Evolutionary conservation across 176 grass and related monocot species (phyloP).

Genomic region (Cocos nucifera): DNA sequence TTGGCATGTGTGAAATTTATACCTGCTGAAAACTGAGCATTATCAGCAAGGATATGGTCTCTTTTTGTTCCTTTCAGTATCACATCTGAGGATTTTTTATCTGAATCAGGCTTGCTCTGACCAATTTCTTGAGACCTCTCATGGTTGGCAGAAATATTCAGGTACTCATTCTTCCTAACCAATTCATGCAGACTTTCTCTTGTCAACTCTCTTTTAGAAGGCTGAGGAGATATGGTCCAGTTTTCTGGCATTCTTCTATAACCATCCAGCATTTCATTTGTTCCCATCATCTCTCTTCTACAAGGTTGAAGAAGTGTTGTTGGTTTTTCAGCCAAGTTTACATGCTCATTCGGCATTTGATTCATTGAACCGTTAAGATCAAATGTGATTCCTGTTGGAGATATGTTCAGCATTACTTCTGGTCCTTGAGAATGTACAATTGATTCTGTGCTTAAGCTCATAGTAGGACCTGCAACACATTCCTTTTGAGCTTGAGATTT

Average conservation of each 20-base stretch:
- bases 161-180: slow-evolving; percentile 28
- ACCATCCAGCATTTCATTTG: slow-evolving; percentile 21
- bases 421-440: slow-evolving; percentile 3
- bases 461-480: no score
- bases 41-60: slow-evolving; percentile 31
- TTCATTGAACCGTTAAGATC: slow-evolving; percentile 38
- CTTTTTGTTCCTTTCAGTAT: slow-evolving; percentile 34
- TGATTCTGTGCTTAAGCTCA: no score
- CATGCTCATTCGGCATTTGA: slow-evolving; percentile 16
- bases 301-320: slow-evolving; percentile 14
- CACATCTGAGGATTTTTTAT: slow-evolving; percentile 16
- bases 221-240: slow-evolving; percentile 26
- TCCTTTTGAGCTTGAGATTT: no score
- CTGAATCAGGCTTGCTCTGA: slow-evolving; percentile 22
- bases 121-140: slow-evolving; percentile 4
- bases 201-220: slow-evolving; percentile 17
- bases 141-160: slow-evolving; percentile 6
- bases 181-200: slow-evolving; percentile 18
- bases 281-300: slow-evolving; percentile 20
- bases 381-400: slow-evolving; percentile 28
- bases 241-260: slow-evolving; percentile 25
- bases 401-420: slow-evolving; percentile 1
- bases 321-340: slow-evolving; percentile 20
- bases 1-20: slow-evolving; percentile 15
- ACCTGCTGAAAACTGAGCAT: slow-evolving; percentile 25